phyloP scores from a whole-genome alignment of 78 protist species.

The Bodo saltans region DNA sequence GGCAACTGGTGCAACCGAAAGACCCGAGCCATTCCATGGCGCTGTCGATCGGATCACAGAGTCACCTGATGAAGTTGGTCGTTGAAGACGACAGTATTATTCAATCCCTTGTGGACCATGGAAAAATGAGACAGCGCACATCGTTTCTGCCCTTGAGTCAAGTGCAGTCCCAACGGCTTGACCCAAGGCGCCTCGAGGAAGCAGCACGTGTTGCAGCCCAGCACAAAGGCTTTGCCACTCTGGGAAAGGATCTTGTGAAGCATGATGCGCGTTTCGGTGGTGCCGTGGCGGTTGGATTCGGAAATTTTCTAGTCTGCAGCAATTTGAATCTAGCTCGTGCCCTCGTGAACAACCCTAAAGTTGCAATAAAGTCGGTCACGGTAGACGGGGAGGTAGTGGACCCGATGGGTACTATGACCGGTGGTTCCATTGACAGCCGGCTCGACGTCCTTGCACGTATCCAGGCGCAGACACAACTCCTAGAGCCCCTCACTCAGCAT shows the following conservation, averaged over 20 bases:
- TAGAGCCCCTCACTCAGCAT: too few species aligned
- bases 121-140: constrained; percentile 70
- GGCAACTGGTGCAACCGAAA: background rate
- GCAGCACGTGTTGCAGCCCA: constrained; percentile 48
- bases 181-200: background rate
- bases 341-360: constrained; percentile 62
- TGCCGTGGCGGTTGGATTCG: constrained; percentile 93
- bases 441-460: background rate
- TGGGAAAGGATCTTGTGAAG: constrained; percentile 51
- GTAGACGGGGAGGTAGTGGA: constrained; percentile 93
- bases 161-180: constrained; percentile 36
- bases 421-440: constrained; percentile 47
- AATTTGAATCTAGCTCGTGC: constrained; percentile 49
- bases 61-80: constrained; percentile 82
- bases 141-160: constrained; percentile 95
- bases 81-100: constrained; percentile 82
- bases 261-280: constrained; percentile 54
- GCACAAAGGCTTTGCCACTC: constrained; percentile 35
- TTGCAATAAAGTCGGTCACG: constrained; percentile 76
- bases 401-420: constrained; percentile 95
- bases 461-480: too few species aligned
- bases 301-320: constrained; percentile 82
- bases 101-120: constrained; percentile 65
- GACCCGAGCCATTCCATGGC: background rate
- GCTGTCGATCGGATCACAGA: constrained; percentile 76